Base-by-base conservation (phyloP, 2,329 filamentous ascomycete species). In the Ophiostoma quercus region DNA sequence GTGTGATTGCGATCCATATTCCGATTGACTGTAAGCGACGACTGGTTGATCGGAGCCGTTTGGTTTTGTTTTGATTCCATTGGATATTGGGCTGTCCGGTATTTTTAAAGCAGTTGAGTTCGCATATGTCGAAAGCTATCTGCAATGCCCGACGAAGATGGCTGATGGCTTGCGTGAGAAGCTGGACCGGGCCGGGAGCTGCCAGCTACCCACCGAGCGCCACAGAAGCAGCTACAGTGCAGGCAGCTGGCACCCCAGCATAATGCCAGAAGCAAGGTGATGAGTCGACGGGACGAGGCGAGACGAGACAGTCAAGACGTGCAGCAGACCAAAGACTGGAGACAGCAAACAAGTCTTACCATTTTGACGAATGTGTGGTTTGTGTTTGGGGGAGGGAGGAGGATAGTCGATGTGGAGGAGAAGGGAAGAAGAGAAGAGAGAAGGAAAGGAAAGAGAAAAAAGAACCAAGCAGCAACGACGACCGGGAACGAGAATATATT, bases 311-410 rank as follows among this genome's bases (percentile, higher is more conserved):
- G 60, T n/a, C 25, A n/a, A 63, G 29, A 37, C 32, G 32, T 39
- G 62, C 62, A 65, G 62, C 62, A 65, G 41, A 67, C 67, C 65
- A 66, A 43, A 41, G 67, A 65, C 39, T 12, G 51, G 29, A 37
- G 32, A 57, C 51, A 16, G 32, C 47, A 70, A 69, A 19, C 63
- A 43, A 66, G 66, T 62, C 72, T 67, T 70, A 73, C 72, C 72
- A 73, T 73, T 43, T 57, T 72, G 68, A 69, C 69, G 69, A 67
- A 68, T 67, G 54, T 68, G 65, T 66, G 68, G 70, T 70, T 68
- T 66, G 63, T 34, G 51, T 62, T 41, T 32, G 51, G 32, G 32
- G 29, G 67, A 37, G 41, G 47, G 65, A 51, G 22, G 34, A 51
- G 11, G 51, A 22, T 25, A 57, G 51, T 57, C 25, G 54, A 32